These are phyloP conservation scores for Neonectria hederae DNA, from an alignment of 2,329 filamentous ascomycete genomes.

Conservation along the genomic window DNA sequence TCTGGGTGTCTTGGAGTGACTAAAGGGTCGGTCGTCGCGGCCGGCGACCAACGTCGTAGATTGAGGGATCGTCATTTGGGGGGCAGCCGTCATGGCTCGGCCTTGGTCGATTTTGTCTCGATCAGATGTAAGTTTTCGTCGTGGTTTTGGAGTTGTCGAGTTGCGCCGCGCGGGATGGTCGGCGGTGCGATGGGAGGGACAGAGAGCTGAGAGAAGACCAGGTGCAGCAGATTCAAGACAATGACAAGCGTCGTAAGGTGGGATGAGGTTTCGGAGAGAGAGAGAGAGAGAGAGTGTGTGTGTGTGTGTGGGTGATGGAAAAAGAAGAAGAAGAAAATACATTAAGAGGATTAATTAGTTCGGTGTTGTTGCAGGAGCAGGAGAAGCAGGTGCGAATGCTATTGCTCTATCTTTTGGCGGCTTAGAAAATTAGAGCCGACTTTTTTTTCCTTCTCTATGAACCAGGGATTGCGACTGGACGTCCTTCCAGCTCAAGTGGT, in stretches of 20 bases:
- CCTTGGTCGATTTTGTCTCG: background rate
- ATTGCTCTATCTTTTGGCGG: slow-evolving; percentile 14
- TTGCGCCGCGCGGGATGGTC: slow-evolving; percentile 14
- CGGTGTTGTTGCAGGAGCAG: background rate
- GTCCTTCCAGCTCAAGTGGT: background rate
- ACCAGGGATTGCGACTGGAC: slow-evolving; percentile 10
- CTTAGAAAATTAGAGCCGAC: slow-evolving; percentile 15
- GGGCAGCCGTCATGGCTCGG: slow-evolving; percentile 18
- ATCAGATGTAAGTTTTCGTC: background rate
- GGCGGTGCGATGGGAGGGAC: background rate
- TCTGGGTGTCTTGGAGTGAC: slow-evolving; percentile 42
- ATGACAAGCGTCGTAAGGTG: background rate
- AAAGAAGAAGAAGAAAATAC: background rate
- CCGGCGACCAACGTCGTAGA: slow-evolving; percentile 41
- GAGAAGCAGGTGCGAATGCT: slow-evolving; percentile 1
- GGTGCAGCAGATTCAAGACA: background rate
- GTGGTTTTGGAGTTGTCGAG: background rate
- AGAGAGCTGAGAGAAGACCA: background rate
- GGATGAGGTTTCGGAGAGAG: background rate
- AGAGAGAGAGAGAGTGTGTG: background rate
- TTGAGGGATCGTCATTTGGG: slow-evolving; percentile 47
- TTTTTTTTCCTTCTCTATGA: slow-evolving; percentile 19
- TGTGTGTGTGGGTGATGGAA: slow-evolving; percentile 1
- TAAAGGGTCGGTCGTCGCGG: slow-evolving; percentile 46
- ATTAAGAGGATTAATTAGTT: slow-evolving; percentile 7